A percentile compares a stretch with the other conserved stretches of the same genome.
These are phyloP conservation scores for Kentomonas sorsogonicus DNA, from an alignment of 208 protist species.

Conservation along the genomic window DNA sequence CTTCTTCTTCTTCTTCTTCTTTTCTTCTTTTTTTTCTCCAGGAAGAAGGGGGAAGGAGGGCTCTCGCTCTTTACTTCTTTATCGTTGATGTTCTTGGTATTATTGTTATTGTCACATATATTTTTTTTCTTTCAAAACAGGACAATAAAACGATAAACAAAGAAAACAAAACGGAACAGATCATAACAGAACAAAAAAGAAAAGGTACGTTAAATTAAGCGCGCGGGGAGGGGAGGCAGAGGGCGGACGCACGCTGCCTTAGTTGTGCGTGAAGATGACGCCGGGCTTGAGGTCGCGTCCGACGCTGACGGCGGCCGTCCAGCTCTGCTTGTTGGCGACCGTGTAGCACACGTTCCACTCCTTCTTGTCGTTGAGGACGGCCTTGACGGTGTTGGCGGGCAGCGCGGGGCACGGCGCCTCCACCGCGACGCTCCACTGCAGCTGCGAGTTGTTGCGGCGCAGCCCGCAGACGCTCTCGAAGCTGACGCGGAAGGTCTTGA, in stretches of 20 bases:
- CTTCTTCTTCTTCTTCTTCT: background rate
- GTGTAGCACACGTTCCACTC: conserved; percentile 68
- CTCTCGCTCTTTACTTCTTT: conserved; percentile 17
- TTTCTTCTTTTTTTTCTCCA: conserved; percentile 16
- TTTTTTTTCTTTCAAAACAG: conserved; percentile 7
- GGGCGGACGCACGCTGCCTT: conserved; percentile 7
- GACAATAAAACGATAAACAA: background rate
- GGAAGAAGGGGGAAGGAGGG: background rate
- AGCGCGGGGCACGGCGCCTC: conserved; percentile 49
- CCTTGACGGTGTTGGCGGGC: conserved; percentile 68
- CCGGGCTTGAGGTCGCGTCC: conserved; percentile 57
- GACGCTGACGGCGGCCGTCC: conserved; percentile 56
- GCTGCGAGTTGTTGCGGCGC: conserved; percentile 13
- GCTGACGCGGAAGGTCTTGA: conserved; percentile 25
- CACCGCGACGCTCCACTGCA: conserved; percentile 30
- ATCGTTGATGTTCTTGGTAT: conserved; percentile 7
- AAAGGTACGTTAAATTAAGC: background rate
- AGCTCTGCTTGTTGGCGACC: conserved; percentile 56
- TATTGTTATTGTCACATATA: background rate
- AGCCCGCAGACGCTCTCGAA: conserved; percentile 42
- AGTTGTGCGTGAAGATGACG: conserved; percentile 62
- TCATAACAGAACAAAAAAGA: conserved; percentile 13
- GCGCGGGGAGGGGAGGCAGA: background rate
- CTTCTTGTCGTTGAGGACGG: conserved; percentile 44
- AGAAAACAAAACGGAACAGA: conserved; percentile 3